These are phyloP conservation scores for Leccinum variicolor DNA, from an alignment of 768 basidiomycete species.

Conservation along the genomic window DNA sequence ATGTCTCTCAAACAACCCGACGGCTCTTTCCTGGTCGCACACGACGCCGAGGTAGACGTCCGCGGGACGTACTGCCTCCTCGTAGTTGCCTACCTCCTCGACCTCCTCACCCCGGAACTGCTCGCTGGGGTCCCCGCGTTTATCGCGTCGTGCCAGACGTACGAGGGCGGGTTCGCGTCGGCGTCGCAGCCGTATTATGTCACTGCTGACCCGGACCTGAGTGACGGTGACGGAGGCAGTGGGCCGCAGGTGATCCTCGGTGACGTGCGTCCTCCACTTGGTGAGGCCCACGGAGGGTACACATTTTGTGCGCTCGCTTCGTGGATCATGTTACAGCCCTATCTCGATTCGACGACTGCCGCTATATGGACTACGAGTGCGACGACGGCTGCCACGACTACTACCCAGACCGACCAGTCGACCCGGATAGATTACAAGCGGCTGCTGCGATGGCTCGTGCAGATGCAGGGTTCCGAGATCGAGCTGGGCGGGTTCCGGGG, in stretches of 20 bases:
- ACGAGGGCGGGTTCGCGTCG: conserved; percentile 92
- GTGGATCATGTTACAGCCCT: conserved; percentile 73
- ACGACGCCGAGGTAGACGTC: conserved; percentile 90
- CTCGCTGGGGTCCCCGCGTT: conserved; percentile 72
- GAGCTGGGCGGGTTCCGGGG: conserved; percentile 94
- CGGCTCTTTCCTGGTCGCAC: conserved; percentile 88
- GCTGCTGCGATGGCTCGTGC: conserved; percentile 76
- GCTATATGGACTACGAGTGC: no score
- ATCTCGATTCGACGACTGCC: conserved; percentile 26
- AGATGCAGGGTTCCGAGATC: conserved; percentile 78
- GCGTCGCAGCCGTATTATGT: conserved; percentile 68
- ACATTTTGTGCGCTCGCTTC: conserved; percentile 90
- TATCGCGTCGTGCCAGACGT: conserved; percentile 90
- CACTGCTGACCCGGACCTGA: conserved; percentile 2
- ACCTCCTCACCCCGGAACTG: conserved; percentile 87
- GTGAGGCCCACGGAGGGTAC: conserved; percentile 98
- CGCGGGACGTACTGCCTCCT: conserved; percentile 95
- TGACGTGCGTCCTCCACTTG: conserved; percentile 68
- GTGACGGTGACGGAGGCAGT: not conserved
- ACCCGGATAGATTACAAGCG: conserved; percentile 53
- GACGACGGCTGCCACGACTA: not conserved
- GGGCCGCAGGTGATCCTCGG: conserved; percentile 29
- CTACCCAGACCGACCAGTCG: not conserved
- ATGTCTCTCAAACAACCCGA: conserved; percentile 90
- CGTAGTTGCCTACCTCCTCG: conserved; percentile 74